These are phyloP conservation scores for Saxophila tyrrhenica DNA, from an alignment of 495 filamentous ascomycete species.

Conservation along the genomic window DNA sequence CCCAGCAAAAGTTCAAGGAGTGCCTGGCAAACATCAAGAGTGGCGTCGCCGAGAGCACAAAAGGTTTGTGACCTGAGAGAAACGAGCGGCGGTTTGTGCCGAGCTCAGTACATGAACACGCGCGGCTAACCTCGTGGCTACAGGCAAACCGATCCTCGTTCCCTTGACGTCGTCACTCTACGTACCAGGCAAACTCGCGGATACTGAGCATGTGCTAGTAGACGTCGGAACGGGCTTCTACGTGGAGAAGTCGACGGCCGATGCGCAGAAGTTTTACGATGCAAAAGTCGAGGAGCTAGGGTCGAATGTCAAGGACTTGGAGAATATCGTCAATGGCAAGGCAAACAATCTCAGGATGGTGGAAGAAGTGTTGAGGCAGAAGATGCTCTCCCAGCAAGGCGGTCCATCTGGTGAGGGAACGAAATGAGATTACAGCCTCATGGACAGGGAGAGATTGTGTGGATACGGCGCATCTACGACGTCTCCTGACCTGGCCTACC, in stretches of 20 bases:
- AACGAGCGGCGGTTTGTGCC: neutral
- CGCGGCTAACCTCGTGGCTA: neutral
- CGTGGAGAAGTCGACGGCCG: slow-evolving; percentile 78
- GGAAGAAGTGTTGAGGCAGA: slow-evolving; percentile 48
- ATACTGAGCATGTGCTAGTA: slow-evolving; percentile 72
- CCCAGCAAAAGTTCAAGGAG: slow-evolving; percentile 83
- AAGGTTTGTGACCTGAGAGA: slow-evolving; percentile 23
- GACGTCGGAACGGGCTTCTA: slow-evolving; percentile 96
- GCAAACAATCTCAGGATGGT: slow-evolving; percentile 71
- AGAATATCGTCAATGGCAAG: slow-evolving; percentile 77
- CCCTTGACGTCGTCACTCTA: slow-evolving; percentile 89
- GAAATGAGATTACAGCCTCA: no score
- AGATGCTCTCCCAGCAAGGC: slow-evolving; percentile 16
- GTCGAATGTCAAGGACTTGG: slow-evolving; percentile 69
- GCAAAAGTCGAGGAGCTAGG: slow-evolving; percentile 71
- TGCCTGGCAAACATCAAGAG: slow-evolving; percentile 57
- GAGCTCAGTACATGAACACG: neutral
- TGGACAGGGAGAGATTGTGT: no score
- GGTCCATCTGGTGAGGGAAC: slow-evolving; percentile 2
- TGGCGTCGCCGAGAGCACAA: slow-evolving; percentile 24
- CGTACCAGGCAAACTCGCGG: slow-evolving; percentile 69
- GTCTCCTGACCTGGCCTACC: no score
- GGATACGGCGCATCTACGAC: no score
- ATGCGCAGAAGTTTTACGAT: slow-evolving; percentile 75
- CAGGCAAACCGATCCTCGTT: slow-evolving; percentile 64